phyloP scores from a whole-genome alignment of 805 yeast genomes.

The Saccharomycopsis fermentans region DNA sequence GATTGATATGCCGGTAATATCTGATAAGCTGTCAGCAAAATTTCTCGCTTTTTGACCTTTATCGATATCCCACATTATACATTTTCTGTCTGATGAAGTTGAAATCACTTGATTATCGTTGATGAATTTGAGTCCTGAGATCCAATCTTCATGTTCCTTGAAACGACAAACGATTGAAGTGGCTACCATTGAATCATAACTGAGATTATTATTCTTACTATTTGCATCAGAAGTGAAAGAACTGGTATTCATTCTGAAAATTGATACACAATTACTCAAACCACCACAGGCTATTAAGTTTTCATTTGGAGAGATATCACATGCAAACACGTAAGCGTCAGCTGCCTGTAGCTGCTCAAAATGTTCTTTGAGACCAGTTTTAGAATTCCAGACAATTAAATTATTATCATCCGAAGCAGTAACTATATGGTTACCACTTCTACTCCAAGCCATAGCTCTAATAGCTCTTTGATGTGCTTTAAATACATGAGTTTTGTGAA shows the following conservation, averaged over 20 bases:
- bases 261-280: conserved; percentile 65
- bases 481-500: conserved; percentile 2
- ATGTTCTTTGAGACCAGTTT: conserved; percentile 51
- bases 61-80: conserved; percentile 69
- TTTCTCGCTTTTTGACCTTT: conserved; percentile 44
- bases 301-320: conserved; percentile 63
- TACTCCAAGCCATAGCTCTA: conserved; percentile 57
- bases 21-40: conserved; percentile 62
- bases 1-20: conserved; percentile 41
- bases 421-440: conserved; percentile 47
- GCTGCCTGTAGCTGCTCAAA: conserved; percentile 37
- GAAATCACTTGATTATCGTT: conserved; percentile 49
- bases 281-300: conserved; percentile 72
- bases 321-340: conserved; percentile 69
- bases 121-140: conserved; percentile 65
- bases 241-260: conserved; percentile 34
- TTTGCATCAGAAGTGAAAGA: not conserved
- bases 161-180: conserved; percentile 26
- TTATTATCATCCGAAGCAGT: conserved; percentile 84
- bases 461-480: conserved; percentile 58
- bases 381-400: conserved; percentile 73
- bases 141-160: conserved; percentile 77
- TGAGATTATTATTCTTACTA: not conserved
- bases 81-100: conserved; percentile 49
- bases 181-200: conserved; percentile 1